These are phyloP conservation scores for Hygrocybe punicea DNA, from an alignment of 768 basidiomycete genomes.

Conservation along the genomic window DNA sequence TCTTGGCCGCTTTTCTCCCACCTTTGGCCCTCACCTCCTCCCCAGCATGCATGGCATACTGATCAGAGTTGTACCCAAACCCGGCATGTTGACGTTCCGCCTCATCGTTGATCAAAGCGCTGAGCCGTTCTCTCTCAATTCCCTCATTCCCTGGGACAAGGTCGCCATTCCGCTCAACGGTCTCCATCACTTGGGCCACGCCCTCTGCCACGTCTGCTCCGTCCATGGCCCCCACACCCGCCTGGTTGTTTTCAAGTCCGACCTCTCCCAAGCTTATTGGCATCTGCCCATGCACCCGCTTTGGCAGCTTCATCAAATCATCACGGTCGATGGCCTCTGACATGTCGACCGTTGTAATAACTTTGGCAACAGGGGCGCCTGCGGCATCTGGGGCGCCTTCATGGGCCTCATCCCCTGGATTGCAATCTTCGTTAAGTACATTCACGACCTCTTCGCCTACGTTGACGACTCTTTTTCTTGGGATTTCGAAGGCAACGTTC, in stretches of 20 bases:
- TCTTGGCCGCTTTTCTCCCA: too few relatives aligned
- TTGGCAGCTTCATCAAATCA: constrained; percentile 31
- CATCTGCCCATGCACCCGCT: constrained; percentile 31
- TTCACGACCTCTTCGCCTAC: not conserved
- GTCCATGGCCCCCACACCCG: not conserved
- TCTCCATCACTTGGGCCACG: constrained; percentile 29
- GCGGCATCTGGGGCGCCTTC: constrained; percentile 16
- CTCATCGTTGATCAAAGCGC: constrained; percentile 41
- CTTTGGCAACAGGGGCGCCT: constrained; percentile 9
- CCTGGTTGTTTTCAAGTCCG: constrained; percentile 36
- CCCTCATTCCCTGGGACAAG: constrained; percentile 17
- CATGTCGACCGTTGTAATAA: constrained; percentile 16
- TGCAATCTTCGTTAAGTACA: not conserved
- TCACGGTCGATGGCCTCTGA: not conserved
- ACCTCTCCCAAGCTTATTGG: constrained; percentile 36
- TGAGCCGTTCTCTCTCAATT: constrained; percentile 20
- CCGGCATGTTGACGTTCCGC: too few relatives aligned
- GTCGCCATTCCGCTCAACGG: constrained; percentile 32
- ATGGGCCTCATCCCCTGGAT: not conserved
- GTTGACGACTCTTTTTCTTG: not conserved
- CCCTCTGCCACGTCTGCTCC: constrained; percentile 10
- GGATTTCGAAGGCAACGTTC: not conserved
- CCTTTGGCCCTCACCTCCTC: too few relatives aligned
- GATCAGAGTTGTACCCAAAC: too few relatives aligned
- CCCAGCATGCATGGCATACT: too few relatives aligned